Evolutionary conservation across 1,284 basidiomycete genomes (phyloP), one percentile per base, ranked within the genome.

Genomic region (Cryptococcus jaspeensis): DNA sequence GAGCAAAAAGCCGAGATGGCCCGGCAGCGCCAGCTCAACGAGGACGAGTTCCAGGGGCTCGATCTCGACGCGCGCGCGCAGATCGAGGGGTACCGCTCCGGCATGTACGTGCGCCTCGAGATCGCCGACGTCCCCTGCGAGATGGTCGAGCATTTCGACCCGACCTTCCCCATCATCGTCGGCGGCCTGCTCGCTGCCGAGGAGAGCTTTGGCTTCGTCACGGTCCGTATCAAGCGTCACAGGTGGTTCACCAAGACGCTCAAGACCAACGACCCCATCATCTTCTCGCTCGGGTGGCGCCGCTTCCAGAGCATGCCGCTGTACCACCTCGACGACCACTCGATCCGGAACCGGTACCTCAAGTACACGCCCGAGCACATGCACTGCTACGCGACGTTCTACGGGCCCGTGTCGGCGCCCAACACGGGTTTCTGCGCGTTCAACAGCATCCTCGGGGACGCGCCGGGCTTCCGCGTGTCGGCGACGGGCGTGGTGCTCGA

Each of bases 331-430:
- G 96, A 99, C 76, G 95, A 99, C 74, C 92, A 96, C 69, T 91
- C 89, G 3, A 92, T 95, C 65, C 88, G 96, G 28, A 98, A 99
- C 86, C 89, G 96, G 46, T 91, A 98, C 89, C 88, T 99, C 77
- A 99, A 99, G 80, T 99, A 99, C 75, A 98, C 96, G 0, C 95
- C 95, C 0, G 96, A 99, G 78, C 95, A 99, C 72, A 97, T 96
- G 92, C 96, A 99, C 75, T 99, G 95, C 71, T 91, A 89, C 68
- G 95, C 95, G 2, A 95, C 94, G 0, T 98, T 99, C 78, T 97
- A 94, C 72, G 93, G 90, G 0, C 93, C 93, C 6, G 87, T 91
- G 18, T 81, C 90, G 1, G 80, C 89, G 0, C 93, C 93, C n/a
- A 97, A 97, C 76, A 97, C 92, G 0, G 94, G 95, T 60, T 92